Evolutionary conservation across 2,329 filamentous ascomycete genomes (phyloP).

Genomic region (Clonostachys solani): DNA sequence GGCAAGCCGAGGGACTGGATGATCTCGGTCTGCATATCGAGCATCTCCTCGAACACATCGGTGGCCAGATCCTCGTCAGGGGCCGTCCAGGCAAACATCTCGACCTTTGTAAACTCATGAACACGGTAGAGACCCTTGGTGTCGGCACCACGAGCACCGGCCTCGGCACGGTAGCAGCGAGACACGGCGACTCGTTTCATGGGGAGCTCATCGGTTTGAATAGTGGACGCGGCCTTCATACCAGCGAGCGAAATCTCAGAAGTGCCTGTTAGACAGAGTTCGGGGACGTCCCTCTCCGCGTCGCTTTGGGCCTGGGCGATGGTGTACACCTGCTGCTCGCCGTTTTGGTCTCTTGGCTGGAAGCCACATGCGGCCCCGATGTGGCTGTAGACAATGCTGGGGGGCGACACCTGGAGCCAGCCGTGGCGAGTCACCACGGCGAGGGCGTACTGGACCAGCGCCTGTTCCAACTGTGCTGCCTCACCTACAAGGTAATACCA

Average conservation of each 20-base stretch:
- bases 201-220: constrained; percentile 66
- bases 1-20: constrained; percentile 72
- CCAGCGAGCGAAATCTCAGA: constrained; percentile 93
- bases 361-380: constrained; percentile 91
- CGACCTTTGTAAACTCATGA: constrained; percentile 98
- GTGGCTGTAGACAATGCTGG: constrained; percentile 87
- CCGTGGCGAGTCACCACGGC: constrained; percentile 66
- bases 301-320: constrained; percentile 66
- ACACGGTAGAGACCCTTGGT: constrained; percentile 96
- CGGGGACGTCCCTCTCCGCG: constrained; percentile 56
- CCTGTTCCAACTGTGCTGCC: constrained; percentile 90
- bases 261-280: constrained; percentile 77
- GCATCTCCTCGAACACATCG: constrained; percentile 76
- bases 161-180: constrained; percentile 93
- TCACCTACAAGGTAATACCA: constrained; percentile 97
- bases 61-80: constrained; percentile 46
- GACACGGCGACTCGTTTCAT: constrained; percentile 78
- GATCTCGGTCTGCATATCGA: constrained; percentile 83
- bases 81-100: constrained; percentile 89
- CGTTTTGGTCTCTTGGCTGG: constrained; percentile 84
- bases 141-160: constrained; percentile 81
- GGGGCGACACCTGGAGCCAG: constrained; percentile 79
- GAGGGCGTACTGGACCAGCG: constrained; percentile 82
- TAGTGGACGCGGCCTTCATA: constrained; percentile 72
- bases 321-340: constrained; percentile 87